Conservation (phyloP, 768 basidiomycete species). For the Pilatotrama ljubarskyi region DNA sequence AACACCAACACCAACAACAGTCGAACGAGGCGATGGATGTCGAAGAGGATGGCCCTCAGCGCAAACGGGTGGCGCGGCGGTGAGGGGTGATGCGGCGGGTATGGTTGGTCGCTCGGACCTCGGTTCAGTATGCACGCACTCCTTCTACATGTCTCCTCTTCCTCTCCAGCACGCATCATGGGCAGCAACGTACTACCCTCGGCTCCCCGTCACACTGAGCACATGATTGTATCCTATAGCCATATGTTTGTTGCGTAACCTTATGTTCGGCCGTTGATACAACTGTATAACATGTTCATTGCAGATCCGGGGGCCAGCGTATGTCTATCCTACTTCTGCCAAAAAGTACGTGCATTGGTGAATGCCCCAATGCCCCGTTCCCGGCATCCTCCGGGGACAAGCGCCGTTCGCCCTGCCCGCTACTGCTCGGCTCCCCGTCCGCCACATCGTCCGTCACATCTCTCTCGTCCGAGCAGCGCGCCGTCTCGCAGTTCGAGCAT, state of each 20-base stretch:
- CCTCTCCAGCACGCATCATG: neutral
- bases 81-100: slow-evolving; percentile 32
- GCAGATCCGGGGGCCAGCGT: no score
- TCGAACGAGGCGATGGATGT: slow-evolving; percentile 60
- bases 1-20: slow-evolving; percentile 27
- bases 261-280: slow-evolving; percentile 18
- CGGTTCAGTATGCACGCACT: neutral
- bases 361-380: no score
- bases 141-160: neutral
- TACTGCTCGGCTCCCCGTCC: no score
- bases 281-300: slow-evolving; percentile 20
- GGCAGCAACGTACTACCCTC: no score
- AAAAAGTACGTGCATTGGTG: no score
- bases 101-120: neutral
- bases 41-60: slow-evolving; percentile 72
- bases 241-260: slow-evolving; percentile 18
- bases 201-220: neutral
- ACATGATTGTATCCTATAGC: slow-evolving; percentile 23
- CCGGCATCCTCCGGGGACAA: no score
- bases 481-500: no score
- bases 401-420: no score
- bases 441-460: no score
- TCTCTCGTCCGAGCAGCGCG: no score
- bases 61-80: slow-evolving; percentile 71
- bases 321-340: no score